phyloP scores from a whole-genome alignment of 257 asterid species.

The Ilex asprella region DNA sequence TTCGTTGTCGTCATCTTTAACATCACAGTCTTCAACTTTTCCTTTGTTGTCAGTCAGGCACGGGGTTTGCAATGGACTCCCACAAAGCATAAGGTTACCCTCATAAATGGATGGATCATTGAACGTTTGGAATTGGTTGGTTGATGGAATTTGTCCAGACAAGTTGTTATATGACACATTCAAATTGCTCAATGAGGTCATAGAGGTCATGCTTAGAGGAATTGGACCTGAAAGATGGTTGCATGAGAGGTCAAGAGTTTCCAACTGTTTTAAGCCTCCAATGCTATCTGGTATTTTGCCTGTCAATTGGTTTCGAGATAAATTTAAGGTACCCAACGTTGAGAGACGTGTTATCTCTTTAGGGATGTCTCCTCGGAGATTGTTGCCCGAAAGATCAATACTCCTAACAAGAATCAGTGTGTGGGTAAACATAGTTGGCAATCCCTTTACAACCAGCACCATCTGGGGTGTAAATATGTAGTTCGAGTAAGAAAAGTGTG shows the following conservation, averaged over 20 bases:
- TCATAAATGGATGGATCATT: slow-evolving; percentile 12
- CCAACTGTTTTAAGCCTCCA: slow-evolving; percentile 3
- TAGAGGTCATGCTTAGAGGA: slow-evolving; percentile 12
- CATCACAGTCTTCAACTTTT: not conserved
- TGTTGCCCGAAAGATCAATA: slow-evolving; percentile 18
- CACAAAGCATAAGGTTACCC: slow-evolving; percentile 14
- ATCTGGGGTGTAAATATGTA: slow-evolving; percentile 5
- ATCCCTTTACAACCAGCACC: slow-evolving; percentile 16
- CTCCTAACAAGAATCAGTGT: slow-evolving; percentile 10
- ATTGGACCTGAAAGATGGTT: slow-evolving; percentile 9
- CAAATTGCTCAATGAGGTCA: slow-evolving; percentile 6
- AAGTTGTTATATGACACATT: slow-evolving; percentile 10
- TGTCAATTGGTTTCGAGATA: slow-evolving; percentile 17
- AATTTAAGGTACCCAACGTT: slow-evolving; percentile 12
- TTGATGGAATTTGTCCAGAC: slow-evolving; percentile 7
- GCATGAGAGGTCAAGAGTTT: slow-evolving; percentile 18
- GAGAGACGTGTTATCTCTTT: slow-evolving; percentile 4
- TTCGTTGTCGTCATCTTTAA: not conserved
- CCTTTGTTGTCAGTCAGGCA: not conserved
- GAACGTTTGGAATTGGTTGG: slow-evolving; percentile 8
- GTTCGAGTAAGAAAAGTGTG: not conserved
- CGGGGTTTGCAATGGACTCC: slow-evolving; percentile 6
- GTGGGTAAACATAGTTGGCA: not conserved
- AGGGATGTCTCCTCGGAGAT: slow-evolving; percentile 1
- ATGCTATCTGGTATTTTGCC: slow-evolving; percentile 16